phyloP scores from a whole-genome alignment of 2,329 filamentous ascomycete genomes.

The Triangularia verruculosa region DNA sequence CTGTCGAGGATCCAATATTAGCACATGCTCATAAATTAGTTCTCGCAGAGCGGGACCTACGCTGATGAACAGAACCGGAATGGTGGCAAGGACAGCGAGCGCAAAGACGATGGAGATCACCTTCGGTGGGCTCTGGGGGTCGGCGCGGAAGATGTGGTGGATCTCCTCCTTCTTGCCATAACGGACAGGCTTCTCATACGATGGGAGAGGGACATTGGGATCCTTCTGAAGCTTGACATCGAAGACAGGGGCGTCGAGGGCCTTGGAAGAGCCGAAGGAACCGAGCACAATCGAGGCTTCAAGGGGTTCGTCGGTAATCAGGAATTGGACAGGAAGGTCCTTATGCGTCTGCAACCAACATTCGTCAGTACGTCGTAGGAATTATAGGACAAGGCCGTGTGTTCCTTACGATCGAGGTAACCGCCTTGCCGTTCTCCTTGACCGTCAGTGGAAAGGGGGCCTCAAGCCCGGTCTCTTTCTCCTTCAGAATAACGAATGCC shows the following conservation, averaged over 20 bases:
- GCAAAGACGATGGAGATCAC: constrained; percentile 77
- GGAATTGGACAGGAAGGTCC: constrained; percentile 82
- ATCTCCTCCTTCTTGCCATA: constrained; percentile 85
- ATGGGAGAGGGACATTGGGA: constrained; percentile 55
- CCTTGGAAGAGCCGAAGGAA: constrained; percentile 74
- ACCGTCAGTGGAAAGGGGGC: constrained; percentile 79
- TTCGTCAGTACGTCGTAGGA: neutral
- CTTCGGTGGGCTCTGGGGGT: constrained; percentile 76
- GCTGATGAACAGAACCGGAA: constrained; percentile 69
- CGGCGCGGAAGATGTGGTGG: constrained; percentile 81
- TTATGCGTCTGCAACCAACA: constrained; percentile 66
- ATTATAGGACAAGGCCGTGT: constrained; percentile 5
- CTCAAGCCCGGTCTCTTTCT: constrained; percentile 73
- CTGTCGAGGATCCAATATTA: constrained; percentile 39
- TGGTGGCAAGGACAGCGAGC: constrained; percentile 65
- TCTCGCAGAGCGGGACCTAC: constrained; percentile 47
- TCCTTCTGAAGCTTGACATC: constrained; percentile 66
- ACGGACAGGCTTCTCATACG: constrained; percentile 67
- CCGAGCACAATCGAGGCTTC: constrained; percentile 79
- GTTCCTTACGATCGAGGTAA: constrained; percentile 73
- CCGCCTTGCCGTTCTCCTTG: constrained; percentile 85
- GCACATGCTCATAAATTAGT: neutral
- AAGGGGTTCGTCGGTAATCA: constrained; percentile 64
- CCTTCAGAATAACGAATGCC: constrained; percentile 81
- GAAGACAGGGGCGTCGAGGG: constrained; percentile 69